Conservation (phyloP, 495 filamentous ascomycete genomes). For the Cenococcum geophilum region DNA sequence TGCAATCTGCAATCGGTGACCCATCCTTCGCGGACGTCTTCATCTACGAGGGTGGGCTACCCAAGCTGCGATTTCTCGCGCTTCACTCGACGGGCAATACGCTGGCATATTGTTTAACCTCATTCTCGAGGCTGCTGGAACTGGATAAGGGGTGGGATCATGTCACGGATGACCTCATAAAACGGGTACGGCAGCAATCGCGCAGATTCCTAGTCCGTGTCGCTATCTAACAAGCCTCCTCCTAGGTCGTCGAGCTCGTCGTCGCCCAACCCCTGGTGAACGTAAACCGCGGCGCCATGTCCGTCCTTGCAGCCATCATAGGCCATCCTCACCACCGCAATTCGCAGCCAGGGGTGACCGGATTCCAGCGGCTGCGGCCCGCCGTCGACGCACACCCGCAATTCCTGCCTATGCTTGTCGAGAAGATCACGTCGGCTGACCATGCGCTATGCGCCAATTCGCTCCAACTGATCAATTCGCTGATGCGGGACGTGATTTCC, state of each 20-base stretch:
- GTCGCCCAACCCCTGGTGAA: constrained; percentile 96
- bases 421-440: constrained; percentile 82
- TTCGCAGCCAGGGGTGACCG: constrained; percentile 43
- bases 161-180: constrained; percentile 60
- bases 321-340: constrained; percentile 62
- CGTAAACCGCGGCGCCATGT: constrained; percentile 93
- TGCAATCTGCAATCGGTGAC: constrained; percentile 89
- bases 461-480: constrained; percentile 85
- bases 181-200: constrained; percentile 48
- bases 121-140: constrained; percentile 77
- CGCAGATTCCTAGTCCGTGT: neutral
- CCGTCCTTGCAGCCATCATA: constrained; percentile 87
- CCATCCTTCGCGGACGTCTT: constrained; percentile 96
- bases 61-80: constrained; percentile 71
- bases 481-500: constrained; percentile 90
- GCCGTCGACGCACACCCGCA: constrained; percentile 85
- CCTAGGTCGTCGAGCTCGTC: constrained; percentile 80
- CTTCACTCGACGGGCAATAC: constrained; percentile 87
- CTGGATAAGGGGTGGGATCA: constrained; percentile 96
- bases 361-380: constrained; percentile 77
- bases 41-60: constrained; percentile 79
- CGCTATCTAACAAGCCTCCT: neutral
- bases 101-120: constrained; percentile 86
- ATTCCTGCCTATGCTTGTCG: constrained; percentile 90
- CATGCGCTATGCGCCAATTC: constrained; percentile 96